Evolutionary conservation across 2,329 filamentous ascomycete genomes (phyloP), one percentile per base, ranked within the genome.

Genomic region (Claviceps spartinae): DNA sequence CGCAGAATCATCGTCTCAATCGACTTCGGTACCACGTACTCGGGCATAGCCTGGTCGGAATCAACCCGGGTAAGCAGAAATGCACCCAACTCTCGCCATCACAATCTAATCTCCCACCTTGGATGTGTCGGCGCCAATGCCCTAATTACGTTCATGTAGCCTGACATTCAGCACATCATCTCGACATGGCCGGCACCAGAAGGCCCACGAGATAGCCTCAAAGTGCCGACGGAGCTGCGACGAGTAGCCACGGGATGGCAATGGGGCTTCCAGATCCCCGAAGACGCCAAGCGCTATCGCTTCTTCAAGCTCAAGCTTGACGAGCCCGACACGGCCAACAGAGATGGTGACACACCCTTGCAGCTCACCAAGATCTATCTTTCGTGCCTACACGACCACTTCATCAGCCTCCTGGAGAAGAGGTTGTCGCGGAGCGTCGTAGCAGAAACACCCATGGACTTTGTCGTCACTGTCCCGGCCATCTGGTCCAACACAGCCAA

Each of bases 401-500:
- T 77, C 4, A 64, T 73, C 54, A 65, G 67, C 47, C 66, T 69
- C 1, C 61, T 80, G 16, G 63, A 69, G 43, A 61, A 67, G 41
- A 66, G 68, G 4, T 60, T 79, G 1, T 71, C 72, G 2, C 60
- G 62, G 1, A 65, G 64, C 2, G 66, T 74, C 20, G 62, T 77
- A 5, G 62, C 63, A 4, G 69, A 63, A 18, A 76, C 67, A 0
- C 67, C 71, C 0, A 68, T 77, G 55, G 70, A 79, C 51, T 78
- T 78, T 52, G 70, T 80, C 45, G 63, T 81, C 20, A 79, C 78
- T 0, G 76, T 81, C 0, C 78, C 78, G 0, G 77, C 77, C 5
- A 76, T 81, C 7, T 81, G 78, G 78, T 76, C 72, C 40, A 75
- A 78, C 45, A 65, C 66, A 5, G 75, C 77, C 34, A 79, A 76